A percentile compares a stretch with the other conserved stretches of the same genome.
phyloP scores from a whole-genome alignment of 106 monocot genomes.

The Xerophyta viscosa region DNA sequence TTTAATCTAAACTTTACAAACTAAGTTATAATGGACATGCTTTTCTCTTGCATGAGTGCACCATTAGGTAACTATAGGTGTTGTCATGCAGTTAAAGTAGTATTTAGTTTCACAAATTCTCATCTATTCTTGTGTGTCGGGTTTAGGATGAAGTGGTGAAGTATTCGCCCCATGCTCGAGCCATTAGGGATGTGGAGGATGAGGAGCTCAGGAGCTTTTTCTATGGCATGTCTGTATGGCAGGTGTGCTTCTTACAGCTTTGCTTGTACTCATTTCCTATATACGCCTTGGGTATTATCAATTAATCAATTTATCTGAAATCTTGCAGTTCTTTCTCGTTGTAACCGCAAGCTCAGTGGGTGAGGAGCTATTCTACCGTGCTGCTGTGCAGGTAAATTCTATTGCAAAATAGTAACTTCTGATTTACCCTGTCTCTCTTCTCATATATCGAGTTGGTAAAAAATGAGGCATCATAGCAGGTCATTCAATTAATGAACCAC shows the following conservation, averaged over 20 bases:
- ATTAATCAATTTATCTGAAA: background rate
- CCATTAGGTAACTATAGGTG: too few species aligned
- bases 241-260: conserved; percentile 14
- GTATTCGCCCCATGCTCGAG: conserved; percentile 91
- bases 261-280: background rate
- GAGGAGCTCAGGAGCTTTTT: conserved; percentile 94
- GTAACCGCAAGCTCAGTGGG: conserved; percentile 83
- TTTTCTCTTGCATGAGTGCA: too few species aligned
- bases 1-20: too few species aligned
- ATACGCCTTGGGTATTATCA: background rate
- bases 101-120: background rate
- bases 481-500: too few species aligned
- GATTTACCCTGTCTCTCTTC: too few species aligned
- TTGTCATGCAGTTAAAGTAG: too few species aligned
- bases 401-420: background rate
- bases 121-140: background rate
- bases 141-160: conserved; percentile 94
- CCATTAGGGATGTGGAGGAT: conserved; percentile 96
- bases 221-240: conserved; percentile 79
- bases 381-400: conserved; percentile 74
- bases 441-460: too few species aligned
- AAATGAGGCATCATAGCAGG: too few species aligned
- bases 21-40: too few species aligned
- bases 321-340: conserved; percentile 76
- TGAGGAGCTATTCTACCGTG: conserved; percentile 93